Evolutionary conservation across 2,329 filamentous ascomycete genomes (phyloP), one percentile per base, ranked within the genome.

Genomic region (Aspergillus vadensis): DNA sequence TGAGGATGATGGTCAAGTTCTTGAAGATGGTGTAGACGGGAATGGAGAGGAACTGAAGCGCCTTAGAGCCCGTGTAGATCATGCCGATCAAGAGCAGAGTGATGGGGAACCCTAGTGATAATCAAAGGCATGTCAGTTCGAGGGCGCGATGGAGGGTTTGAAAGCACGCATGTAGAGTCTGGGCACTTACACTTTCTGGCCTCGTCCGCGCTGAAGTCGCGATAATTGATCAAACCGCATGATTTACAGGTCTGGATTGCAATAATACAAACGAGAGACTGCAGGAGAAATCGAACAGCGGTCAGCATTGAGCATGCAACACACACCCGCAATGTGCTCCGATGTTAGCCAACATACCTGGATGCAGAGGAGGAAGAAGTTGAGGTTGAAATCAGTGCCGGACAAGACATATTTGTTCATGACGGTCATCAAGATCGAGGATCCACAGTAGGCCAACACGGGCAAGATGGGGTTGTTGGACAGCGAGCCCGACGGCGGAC

Each of bases 11-110:
- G 63, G 95, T 98, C 82, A 99, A 80, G 81, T 99, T 99, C 86
- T 99, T 99, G 86, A 99, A 99, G 76, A 99, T 99, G 58, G 95
- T 99, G 81, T 99, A 99, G 25, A 99, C 95, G 23, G 95, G 95
- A 58, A 99, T 96, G 32, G 93, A 97, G 63, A 99, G 90, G 79
- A 89, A 98, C 79, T 97, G 92, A 49, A 99, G 87, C 19, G 95
- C 92, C 82, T 97, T 97, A 72, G 91, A 95, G 72, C 92, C 89
- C 58, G 95, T 98, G 81, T 98, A 99, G 79, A 99, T 98, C 95
- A 98, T 99, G 75, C 92, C 93, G 74, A 98, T 95, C 66, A 99
- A 88, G 63, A 98, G 90, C 58, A 97, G 83, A 60, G 95, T 96
- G 72, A 99, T 92, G 52, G 95, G 95, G 73, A 98, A 97, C 95